A percentile compares a stretch with the other conserved stretches of the same genome.
Conservation (phyloP, 2,329 filamentous ascomycete species). For the Ceratocystis albifundus region DNA sequence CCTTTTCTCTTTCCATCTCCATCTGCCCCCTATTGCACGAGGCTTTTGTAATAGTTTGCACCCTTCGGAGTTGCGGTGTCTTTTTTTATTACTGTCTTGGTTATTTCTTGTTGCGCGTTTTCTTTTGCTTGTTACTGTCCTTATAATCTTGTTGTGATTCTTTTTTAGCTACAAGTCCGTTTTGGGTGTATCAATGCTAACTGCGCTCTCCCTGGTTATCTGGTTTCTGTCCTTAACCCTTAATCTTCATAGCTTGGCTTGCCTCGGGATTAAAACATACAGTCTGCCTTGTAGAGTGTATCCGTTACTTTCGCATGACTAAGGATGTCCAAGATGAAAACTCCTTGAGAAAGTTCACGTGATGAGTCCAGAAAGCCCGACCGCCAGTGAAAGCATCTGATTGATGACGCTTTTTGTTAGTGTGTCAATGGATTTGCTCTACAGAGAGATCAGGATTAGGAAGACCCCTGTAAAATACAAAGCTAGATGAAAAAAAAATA, state of each 20-base stretch:
- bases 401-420: not conserved
- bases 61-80: conserved; percentile 3
- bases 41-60: not conserved
- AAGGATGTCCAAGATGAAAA: not conserved
- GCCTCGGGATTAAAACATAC: not conserved
- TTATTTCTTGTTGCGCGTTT: not conserved
- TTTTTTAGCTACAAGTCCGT: not conserved
- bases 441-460: too few relatives aligned
- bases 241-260: not conserved
- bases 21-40: not conserved
- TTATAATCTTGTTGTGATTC: not conserved
- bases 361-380: not conserved
- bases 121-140: conserved; percentile 3
- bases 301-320: not conserved
- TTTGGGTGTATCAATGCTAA: not conserved
- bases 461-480: not conserved
- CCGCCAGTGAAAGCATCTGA: not conserved
- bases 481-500: not conserved
- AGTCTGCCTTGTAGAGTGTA: not conserved
- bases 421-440: not conserved
- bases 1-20: not conserved
- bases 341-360: not conserved
- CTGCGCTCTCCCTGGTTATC: not conserved
- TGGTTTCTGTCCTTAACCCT: not conserved
- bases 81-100: not conserved